A percentile compares a stretch with the other conserved stretches of the same genome.
phyloP scores from a whole-genome alignment of 371 early-diverging fungal species.

The Basidiobolus meristosporus region DNA sequence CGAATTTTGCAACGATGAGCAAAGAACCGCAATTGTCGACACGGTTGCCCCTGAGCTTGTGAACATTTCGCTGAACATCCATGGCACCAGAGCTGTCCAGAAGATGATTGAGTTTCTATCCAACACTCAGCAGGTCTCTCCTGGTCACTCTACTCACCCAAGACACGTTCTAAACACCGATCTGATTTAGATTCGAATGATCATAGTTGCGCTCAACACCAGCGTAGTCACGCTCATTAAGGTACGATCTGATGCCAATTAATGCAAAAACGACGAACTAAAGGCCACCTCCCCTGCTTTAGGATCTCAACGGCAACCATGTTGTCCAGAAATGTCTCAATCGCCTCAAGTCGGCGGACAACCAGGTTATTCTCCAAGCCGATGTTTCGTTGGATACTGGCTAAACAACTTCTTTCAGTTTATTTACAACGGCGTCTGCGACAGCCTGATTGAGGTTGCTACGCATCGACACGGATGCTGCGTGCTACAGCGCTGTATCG shows the following conservation, averaged over 20 bases:
- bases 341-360: conserved; percentile 40
- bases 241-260: conserved; percentile 1
- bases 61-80: conserved; percentile 76
- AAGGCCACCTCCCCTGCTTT: not conserved
- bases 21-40: conserved; percentile 48
- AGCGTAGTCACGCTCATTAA: conserved; percentile 75
- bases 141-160: too few relatives aligned
- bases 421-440: conserved; percentile 71
- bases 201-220: conserved; percentile 46
- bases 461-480: conserved; percentile 97
- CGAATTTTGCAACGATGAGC: conserved; percentile 54
- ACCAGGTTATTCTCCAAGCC: conserved; percentile 14
- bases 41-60: conserved; percentile 52
- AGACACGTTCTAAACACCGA: not conserved
- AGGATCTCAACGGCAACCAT: conserved; percentile 94
- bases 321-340: conserved; percentile 94
- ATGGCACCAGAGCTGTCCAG: conserved; percentile 94
- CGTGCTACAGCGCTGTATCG: conserved; percentile 91
- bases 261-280: too few relatives aligned
- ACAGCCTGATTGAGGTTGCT: conserved; percentile 70
- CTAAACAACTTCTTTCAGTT: conserved; percentile 21
- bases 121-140: conserved; percentile 27
- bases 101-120: conserved; percentile 76
- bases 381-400: too few relatives aligned
- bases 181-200: conserved; percentile 32